Percentiles rank a stretch among this genome's conserved stretches.
Evolutionary conservation across 139 green algal species (phyloP).

Genomic region (Microglena sp.): DNA sequence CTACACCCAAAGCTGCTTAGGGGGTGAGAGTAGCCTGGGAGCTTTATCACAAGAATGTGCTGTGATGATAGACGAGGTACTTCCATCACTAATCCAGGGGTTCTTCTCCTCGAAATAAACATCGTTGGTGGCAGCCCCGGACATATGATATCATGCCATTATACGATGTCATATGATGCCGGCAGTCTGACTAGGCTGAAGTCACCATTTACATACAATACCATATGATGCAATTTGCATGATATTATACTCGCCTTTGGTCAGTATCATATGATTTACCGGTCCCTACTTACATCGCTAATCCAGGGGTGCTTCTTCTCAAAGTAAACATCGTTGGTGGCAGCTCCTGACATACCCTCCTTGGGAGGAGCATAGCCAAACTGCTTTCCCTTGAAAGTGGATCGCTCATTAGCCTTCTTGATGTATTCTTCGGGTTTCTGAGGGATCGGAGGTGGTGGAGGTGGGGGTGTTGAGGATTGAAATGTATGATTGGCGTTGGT

Average conservation of each 20-base stretch:
- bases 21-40: too few species aligned
- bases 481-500: background rate
- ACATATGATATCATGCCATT: too few species aligned
- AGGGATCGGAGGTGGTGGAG: background rate
- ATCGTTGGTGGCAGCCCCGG: too few species aligned
- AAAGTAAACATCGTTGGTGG: slow-evolving; percentile 60
- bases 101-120: slow-evolving; percentile 71
- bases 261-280: background rate
- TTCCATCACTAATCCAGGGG: slow-evolving; percentile 45
- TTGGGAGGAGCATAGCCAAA: slow-evolving; percentile 37
- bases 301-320: slow-evolving; percentile 65
- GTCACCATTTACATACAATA: too few species aligned
- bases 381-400: slow-evolving; percentile 56
- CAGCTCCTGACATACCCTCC: too few species aligned
- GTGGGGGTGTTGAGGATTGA: background rate
- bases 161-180: too few species aligned
- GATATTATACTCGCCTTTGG: too few species aligned
- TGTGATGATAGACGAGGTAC: too few species aligned
- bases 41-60: too few species aligned
- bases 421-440: slow-evolving; percentile 47
- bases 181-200: too few species aligned
- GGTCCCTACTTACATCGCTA: slow-evolving; percentile 26
- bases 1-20: too few species aligned
- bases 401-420: slow-evolving; percentile 28
- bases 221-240: too few species aligned